Evolutionary conservation across 257 asterid species (phyloP).

Genomic region (Marsdenia floribunda): DNA sequence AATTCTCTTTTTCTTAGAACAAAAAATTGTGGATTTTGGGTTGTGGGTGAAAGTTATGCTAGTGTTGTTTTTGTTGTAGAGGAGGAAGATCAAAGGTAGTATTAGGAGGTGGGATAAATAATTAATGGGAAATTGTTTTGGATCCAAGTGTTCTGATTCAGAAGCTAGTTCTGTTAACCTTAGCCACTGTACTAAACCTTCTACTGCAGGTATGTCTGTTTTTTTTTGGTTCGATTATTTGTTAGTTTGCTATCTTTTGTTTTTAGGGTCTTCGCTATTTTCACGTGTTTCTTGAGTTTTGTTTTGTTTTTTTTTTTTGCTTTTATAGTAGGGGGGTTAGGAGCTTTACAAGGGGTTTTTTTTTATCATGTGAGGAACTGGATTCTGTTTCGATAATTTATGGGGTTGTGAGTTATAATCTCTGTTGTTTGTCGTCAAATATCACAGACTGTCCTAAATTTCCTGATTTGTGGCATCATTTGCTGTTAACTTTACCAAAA

Average conservation of each 20-base stretch:
- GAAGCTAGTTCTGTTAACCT: slow-evolving; percentile 37
- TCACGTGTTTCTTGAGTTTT: slow-evolving; percentile 12
- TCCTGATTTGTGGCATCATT: not conserved
- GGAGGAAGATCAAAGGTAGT: slow-evolving; percentile 9
- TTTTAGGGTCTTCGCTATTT: slow-evolving; percentile 14
- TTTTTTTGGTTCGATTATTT: not conserved
- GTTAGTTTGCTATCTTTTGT: not conserved
- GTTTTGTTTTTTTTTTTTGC: not conserved
- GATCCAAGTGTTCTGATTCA: slow-evolving; percentile 39
- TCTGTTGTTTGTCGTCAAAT: not conserved
- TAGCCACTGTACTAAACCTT: slow-evolving; percentile 26
- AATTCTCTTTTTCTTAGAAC: not conserved
- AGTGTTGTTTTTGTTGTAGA: not conserved
- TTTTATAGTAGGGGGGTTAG: not conserved
- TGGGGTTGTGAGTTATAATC: not conserved
- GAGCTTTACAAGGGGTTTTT: not conserved
- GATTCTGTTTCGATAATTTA: not conserved
- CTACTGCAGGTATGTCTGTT: slow-evolving; percentile 48
- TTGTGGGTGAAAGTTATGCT: slow-evolving; percentile 6
- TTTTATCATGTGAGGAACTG: not conserved
- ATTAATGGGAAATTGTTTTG: slow-evolving; percentile 87
- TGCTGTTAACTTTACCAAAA: not conserved
- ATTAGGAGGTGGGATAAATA: not conserved
- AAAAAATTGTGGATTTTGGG: not conserved
- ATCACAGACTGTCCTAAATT: not conserved